Conservation (phyloP, 192 early-diverging fungal genomes). For the Backusella westeae region DNA sequence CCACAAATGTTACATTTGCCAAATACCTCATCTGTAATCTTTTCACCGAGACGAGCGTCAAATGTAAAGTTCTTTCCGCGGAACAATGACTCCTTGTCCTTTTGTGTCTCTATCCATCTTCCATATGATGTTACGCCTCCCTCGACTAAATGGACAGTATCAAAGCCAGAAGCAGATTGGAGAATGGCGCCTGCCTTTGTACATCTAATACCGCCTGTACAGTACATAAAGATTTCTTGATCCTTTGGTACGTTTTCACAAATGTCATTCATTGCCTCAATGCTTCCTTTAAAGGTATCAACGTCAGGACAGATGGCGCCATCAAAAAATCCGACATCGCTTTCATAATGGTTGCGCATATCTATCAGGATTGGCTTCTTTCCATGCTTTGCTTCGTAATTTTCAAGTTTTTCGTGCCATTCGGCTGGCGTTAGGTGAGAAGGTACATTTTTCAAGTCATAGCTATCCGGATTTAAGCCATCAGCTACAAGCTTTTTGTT, state of each 20-base stretch:
- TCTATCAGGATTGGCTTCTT: slow-evolving; percentile 61
- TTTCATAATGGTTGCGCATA: slow-evolving; percentile 82
- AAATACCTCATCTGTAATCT: slow-evolving; percentile 62
- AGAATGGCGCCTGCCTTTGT: slow-evolving; percentile 77
- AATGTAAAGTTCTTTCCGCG: slow-evolving; percentile 82
- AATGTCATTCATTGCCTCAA: slow-evolving; percentile 63
- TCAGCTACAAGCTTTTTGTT: slow-evolving; percentile 53
- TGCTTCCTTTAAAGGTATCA: slow-evolving; percentile 70
- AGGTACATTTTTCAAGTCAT: slow-evolving; percentile 59
- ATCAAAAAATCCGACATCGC: slow-evolving; percentile 69
- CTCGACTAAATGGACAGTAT: slow-evolving; percentile 64
- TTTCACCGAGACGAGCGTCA: slow-evolving; percentile 73
- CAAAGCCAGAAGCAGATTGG: slow-evolving; percentile 55
- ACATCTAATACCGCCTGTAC: slow-evolving; percentile 78
- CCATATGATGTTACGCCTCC: slow-evolving; percentile 82
- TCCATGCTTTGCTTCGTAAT: slow-evolving; percentile 27
- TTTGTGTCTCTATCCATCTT: slow-evolving; percentile 46
- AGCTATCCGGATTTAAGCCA: slow-evolving; percentile 48
- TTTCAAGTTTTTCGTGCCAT: slow-evolving; percentile 61
- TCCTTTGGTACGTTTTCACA: slow-evolving; percentile 46
- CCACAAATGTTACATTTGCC: slow-evolving; percentile 70
- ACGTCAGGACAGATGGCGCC: slow-evolving; percentile 67
- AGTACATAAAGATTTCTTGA: slow-evolving; percentile 78
- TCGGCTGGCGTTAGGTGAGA: slow-evolving; percentile 64
- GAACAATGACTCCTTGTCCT: slow-evolving; percentile 52